Evolutionary conservation across 1,284 basidiomycete species (phyloP).

Genomic region (Moesziomyces antarcticus): DNA sequence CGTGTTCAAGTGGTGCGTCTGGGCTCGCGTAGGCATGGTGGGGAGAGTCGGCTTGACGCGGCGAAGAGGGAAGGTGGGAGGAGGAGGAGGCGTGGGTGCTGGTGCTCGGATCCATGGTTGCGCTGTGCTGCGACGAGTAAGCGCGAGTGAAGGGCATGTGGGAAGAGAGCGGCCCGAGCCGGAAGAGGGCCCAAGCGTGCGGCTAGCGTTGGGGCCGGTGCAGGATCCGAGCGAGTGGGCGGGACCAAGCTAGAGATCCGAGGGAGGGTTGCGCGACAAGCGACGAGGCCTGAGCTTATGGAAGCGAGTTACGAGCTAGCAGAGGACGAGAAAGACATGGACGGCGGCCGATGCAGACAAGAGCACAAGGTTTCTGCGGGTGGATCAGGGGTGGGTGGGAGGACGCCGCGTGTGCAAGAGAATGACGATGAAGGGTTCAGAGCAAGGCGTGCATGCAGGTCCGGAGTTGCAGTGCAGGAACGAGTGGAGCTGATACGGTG

Average conservation of each 20-base stretch:
- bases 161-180: too few relatives aligned
- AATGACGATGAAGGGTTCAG: background rate
- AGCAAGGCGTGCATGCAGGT: too few relatives aligned
- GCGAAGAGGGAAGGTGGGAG: constrained; percentile 6
- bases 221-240: background rate
- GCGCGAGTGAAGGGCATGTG: constrained; percentile 22
- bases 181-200: too few relatives aligned
- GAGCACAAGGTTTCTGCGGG: too few relatives aligned
- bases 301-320: constrained; percentile 1
- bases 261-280: background rate
- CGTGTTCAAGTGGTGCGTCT: constrained; percentile 6
- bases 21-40: constrained; percentile 5
- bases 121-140: constrained; percentile 6
- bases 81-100: constrained; percentile 6
- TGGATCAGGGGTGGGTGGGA: background rate
- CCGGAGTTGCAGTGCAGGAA: too few relatives aligned
- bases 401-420: background rate
- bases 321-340: background rate
- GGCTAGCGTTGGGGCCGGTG: background rate
- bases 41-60: constrained; percentile 2
- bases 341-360: background rate
- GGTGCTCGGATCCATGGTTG: background rate
- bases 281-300: constrained; percentile 1
- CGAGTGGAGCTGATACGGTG: too few relatives aligned
- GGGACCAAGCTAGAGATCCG: constrained; percentile 1